Evolutionary conservation across 768 basidiomycete species (phyloP).

Genomic region (Mycena pura): DNA sequence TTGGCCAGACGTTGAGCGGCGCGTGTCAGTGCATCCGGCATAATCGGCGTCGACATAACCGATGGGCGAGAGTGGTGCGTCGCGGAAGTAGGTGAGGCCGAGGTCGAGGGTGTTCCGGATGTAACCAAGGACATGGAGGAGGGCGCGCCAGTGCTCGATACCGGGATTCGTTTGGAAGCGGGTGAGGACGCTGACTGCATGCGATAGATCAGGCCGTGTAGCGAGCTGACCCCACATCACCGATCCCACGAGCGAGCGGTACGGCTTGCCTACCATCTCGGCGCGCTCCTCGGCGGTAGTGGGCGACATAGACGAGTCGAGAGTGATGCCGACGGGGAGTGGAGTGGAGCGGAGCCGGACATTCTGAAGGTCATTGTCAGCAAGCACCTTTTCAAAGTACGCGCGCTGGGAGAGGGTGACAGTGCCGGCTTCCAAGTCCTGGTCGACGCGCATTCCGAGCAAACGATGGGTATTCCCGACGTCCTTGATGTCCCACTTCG

Average conservation of each 20-base stretch:
- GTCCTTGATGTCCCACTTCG: neutral
- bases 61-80: neutral
- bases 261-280: neutral
- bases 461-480: neutral
- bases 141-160: neutral
- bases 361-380: neutral
- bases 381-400: neutral
- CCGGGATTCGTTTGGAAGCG: neutral
- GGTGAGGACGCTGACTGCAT: no score
- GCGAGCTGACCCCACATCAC: neutral
- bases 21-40: neutral
- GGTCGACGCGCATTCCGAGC: neutral
- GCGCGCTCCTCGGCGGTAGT: neutral
- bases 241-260: neutral
- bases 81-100: neutral
- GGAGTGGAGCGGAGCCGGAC: neutral
- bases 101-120: neutral
- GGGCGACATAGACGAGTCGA: no score
- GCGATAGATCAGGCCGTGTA: neutral
- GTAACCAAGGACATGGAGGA: neutral
- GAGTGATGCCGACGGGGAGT: neutral
- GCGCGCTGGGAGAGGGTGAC: neutral
- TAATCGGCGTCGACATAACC: neutral
- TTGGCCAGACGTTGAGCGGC: neutral
- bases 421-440: neutral